phyloP scores from a whole-genome alignment of 78 protist genomes.

The Dictyostelium citrinum region DNA sequence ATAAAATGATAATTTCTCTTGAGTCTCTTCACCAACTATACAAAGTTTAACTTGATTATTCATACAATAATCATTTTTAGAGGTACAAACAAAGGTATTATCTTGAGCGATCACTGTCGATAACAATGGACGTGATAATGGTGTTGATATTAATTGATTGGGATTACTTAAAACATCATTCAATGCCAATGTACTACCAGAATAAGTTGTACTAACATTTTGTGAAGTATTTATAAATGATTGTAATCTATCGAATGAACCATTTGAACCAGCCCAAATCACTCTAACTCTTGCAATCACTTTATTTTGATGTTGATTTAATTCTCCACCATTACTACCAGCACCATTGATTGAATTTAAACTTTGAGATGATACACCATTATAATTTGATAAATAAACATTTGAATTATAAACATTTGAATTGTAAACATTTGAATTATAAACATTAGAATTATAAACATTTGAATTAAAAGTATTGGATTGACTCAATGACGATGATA shows the following conservation, averaged over 20 bases:
- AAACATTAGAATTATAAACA: background rate
- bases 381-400: background rate
- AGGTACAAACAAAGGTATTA: background rate
- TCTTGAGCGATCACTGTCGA: background rate
- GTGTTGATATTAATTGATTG: background rate
- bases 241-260: background rate
- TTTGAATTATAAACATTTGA: background rate
- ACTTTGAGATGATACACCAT: background rate
- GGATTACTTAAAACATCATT: background rate
- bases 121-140: background rate
- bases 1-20: slow-evolving; percentile 11
- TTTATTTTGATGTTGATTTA: background rate
- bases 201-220: background rate
- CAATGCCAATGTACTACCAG: background rate
- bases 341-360: background rate
- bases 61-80: slow-evolving; percentile 31
- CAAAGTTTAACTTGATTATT: slow-evolving; percentile 69
- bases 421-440: background rate
- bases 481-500: background rate
- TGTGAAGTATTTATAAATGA: background rate
- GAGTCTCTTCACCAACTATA: slow-evolving; percentile 56
- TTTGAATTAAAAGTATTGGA: background rate
- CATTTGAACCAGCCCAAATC: slow-evolving; percentile 21
- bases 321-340: background rate
- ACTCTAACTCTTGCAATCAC: slow-evolving; percentile 7